A percentile compares a stretch with the other conserved stretches of the same genome.
Evolutionary conservation across 495 filamentous ascomycete species (phyloP).

Genomic region (Penicillium ochrochloron): DNA sequence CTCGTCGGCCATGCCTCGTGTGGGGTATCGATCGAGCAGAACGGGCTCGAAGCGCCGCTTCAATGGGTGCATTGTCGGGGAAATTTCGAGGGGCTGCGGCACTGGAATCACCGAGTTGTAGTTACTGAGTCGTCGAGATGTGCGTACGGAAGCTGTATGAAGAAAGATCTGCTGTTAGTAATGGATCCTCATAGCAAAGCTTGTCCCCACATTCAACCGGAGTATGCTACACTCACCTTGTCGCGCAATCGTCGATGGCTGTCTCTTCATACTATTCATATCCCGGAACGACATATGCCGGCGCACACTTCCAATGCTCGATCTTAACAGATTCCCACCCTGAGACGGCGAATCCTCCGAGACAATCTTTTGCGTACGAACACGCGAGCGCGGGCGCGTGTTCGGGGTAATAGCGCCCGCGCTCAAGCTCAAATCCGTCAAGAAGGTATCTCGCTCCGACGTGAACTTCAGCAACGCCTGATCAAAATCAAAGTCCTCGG

Average conservation of each 20-base stretch:
- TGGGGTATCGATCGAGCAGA: slow-evolving; percentile 89
- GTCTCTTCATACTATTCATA: slow-evolving; percentile 93
- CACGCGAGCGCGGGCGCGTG: slow-evolving; percentile 70
- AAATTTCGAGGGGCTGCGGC: slow-evolving; percentile 85
- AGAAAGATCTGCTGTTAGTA: slow-evolving; percentile 7
- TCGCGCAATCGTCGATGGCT: slow-evolving; percentile 74
- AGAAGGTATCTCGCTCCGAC: slow-evolving; percentile 87
- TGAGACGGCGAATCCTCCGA: slow-evolving; percentile 65
- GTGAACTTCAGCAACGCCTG: slow-evolving; percentile 91
- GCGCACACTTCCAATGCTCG: slow-evolving; percentile 75
- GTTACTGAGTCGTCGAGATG: slow-evolving; percentile 87
- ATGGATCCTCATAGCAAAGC: neutral
- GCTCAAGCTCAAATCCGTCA: slow-evolving; percentile 89
- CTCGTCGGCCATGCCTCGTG: slow-evolving; percentile 81
- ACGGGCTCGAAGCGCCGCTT: slow-evolving; percentile 94
- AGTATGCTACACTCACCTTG: slow-evolving; percentile 63
- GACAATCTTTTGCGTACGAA: slow-evolving; percentile 79
- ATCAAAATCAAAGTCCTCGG: slow-evolving; percentile 86
- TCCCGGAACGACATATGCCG: slow-evolving; percentile 88
- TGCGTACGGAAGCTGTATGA: slow-evolving; percentile 79
- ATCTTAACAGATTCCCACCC: slow-evolving; percentile 50
- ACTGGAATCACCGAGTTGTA: slow-evolving; percentile 98
- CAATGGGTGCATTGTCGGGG: slow-evolving; percentile 93
- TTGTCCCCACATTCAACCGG: neutral
- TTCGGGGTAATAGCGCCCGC: slow-evolving; percentile 79